Percentiles rank a stretch among this genome's conserved stretches.
Conservation (phyloP, 2,329 filamentous ascomycete genomes). For the Teratosphaeria zuluensis region DNA sequence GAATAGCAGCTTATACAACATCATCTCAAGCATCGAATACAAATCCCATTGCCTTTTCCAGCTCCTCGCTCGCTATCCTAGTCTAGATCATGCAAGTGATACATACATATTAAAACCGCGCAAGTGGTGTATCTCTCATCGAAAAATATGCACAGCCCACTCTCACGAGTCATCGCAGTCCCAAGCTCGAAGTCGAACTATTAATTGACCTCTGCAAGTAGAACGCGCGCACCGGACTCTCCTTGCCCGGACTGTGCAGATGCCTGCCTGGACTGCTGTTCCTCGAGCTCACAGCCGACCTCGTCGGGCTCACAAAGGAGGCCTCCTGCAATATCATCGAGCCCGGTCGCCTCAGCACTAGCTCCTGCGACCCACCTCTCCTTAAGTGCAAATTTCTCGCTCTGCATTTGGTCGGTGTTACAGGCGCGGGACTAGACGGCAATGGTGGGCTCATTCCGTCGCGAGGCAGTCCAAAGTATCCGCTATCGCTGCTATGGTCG, state of each 20-base stretch:
- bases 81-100: not conserved
- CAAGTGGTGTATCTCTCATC: not conserved
- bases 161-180: constrained; percentile 6
- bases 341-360: not conserved
- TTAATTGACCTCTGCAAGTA: constrained; percentile 4
- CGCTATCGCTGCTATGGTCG: not conserved
- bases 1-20: not conserved
- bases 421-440: not conserved
- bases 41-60: not conserved
- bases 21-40: not conserved
- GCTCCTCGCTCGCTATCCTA: not conserved
- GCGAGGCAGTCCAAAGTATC: not conserved
- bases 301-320: not conserved
- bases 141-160: not conserved
- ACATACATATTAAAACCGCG: not conserved
- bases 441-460: not conserved
- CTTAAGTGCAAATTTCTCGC: not conserved
- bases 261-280: constrained; percentile 2
- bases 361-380: not conserved
- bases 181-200: constrained; percentile 8
- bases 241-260: constrained; percentile 1
- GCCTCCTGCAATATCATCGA: not conserved
- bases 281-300: not conserved
- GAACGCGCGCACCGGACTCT: constrained; percentile 10
- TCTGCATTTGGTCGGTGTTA: not conserved